A percentile compares a stretch with the other conserved stretches of the same genome.
Evolutionary conservation across 139 green algal genomes (phyloP).

Genomic region (Haematococcus lacustris): DNA sequence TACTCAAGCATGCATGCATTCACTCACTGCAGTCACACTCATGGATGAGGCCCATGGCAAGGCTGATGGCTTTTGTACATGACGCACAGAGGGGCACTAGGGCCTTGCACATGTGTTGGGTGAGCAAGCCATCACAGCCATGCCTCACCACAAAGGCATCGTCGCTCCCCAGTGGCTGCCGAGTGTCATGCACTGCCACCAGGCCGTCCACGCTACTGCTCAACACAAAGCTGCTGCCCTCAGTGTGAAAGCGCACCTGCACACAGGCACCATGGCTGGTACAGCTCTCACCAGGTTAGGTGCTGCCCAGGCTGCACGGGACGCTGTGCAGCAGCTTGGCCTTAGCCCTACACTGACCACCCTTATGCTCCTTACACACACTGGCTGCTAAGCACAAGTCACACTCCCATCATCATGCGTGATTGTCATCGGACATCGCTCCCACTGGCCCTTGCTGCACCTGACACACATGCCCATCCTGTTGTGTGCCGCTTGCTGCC

Average conservation of each 20-base stretch:
- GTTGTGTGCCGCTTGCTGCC: neutral
- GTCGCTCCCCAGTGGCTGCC: conserved; percentile 45
- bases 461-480: neutral
- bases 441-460: neutral
- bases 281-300: neutral
- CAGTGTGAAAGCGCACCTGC: conserved; percentile 51
- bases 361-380: neutral
- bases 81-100: too few relatives aligned
- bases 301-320: neutral
- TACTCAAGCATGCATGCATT: too few relatives aligned
- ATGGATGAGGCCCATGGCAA: too few relatives aligned
- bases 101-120: too few relatives aligned
- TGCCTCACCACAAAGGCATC: conserved; percentile 58
- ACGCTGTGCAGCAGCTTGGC: neutral
- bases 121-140: too few relatives aligned
- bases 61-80: too few relatives aligned
- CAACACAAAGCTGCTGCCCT: conserved; percentile 29
- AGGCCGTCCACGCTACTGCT: conserved; percentile 61
- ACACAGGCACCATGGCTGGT: neutral
- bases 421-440: too few relatives aligned
- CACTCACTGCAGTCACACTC: too few relatives aligned
- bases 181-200: conserved; percentile 60
- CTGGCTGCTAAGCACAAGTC: neutral
- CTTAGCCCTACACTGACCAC: too few relatives aligned
- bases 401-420: too few relatives aligned